A percentile compares a stretch with the other conserved stretches of the same genome.
phyloP scores from a whole-genome alignment of 805 yeast species.

The Ogataea angusta region DNA sequence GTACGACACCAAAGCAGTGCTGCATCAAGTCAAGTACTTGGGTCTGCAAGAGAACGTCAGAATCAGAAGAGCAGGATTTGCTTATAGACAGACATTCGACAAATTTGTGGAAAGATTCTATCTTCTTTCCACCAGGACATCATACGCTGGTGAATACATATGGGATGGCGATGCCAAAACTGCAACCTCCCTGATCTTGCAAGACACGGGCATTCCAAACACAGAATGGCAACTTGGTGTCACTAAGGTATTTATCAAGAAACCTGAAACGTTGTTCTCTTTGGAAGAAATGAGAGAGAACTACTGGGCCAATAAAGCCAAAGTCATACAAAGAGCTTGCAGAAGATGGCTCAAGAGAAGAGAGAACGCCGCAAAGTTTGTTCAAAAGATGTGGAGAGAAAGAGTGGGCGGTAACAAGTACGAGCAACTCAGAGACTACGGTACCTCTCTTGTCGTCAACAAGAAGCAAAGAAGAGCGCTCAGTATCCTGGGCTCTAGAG shows the following conservation, averaged over 20 bases:
- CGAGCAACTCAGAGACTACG: slow-evolving; percentile 82
- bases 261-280: slow-evolving; percentile 95
- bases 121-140: slow-evolving; percentile 79
- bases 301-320: slow-evolving; percentile 98
- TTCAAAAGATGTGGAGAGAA: slow-evolving; percentile 81
- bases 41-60: slow-evolving; percentile 97
- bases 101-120: slow-evolving; percentile 94
- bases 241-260: slow-evolving; percentile 88
- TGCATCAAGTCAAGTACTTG: slow-evolving; percentile 92
- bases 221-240: slow-evolving; percentile 89
- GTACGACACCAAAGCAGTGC: slow-evolving; percentile 82
- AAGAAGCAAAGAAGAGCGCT: slow-evolving; percentile 87
- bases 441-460: slow-evolving; percentile 64
- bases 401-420: slow-evolving; percentile 72
- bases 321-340: slow-evolving; percentile 96
- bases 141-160: slow-evolving; percentile 79
- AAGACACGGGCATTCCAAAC: slow-evolving; percentile 62
- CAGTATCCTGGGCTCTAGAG: slow-evolving; percentile 82
- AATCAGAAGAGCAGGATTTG: slow-evolving; percentile 97
- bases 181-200: slow-evolving; percentile 50
- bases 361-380: slow-evolving; percentile 78
- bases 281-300: slow-evolving; percentile 94
- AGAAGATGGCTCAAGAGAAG: slow-evolving; percentile 76
- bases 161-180: slow-evolving; percentile 54
- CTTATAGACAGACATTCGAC: slow-evolving; percentile 94